Conservation (phyloP, 345 rosid species). For the Linum trigynum region DNA sequence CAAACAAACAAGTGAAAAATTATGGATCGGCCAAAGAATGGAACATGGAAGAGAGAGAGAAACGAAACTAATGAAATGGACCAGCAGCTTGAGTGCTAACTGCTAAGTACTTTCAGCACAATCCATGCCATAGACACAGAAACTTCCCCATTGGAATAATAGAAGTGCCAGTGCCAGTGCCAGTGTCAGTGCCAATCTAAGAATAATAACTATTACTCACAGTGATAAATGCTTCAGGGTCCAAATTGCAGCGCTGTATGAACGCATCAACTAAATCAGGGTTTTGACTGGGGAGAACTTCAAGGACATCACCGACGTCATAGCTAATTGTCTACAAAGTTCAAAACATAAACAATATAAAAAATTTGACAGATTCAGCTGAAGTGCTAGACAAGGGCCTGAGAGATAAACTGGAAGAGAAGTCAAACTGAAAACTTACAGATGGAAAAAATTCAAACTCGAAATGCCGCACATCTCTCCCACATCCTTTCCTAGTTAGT, state of each 20-base stretch:
- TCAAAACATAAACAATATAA: not conserved
- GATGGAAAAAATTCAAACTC: constrained; percentile 71
- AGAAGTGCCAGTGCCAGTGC: too few species aligned
- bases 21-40: not conserved
- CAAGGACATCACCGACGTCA: constrained; percentile 83
- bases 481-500: constrained; percentile 46
- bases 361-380: not conserved
- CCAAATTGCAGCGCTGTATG: constrained; percentile 58
- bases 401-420: constrained; percentile 4
- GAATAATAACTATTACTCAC: constrained; percentile 28
- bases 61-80: not conserved
- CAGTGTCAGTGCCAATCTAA: too few species aligned
- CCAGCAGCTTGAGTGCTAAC: not conserved
- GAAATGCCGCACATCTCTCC: constrained; percentile 83
- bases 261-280: constrained; percentile 60
- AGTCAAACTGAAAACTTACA: constrained; percentile 34
- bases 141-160: not conserved
- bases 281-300: constrained; percentile 72
- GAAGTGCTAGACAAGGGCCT: not conserved
- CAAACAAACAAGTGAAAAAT: not conserved
- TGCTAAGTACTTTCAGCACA: not conserved
- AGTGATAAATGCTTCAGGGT: constrained; percentile 65
- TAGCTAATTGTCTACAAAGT: constrained; percentile 37
- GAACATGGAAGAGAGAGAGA: not conserved
- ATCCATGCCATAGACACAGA: not conserved